Base-by-base conservation (phyloP, 129 eudicot genomes). In the Pulicaria dysenterica region DNA sequence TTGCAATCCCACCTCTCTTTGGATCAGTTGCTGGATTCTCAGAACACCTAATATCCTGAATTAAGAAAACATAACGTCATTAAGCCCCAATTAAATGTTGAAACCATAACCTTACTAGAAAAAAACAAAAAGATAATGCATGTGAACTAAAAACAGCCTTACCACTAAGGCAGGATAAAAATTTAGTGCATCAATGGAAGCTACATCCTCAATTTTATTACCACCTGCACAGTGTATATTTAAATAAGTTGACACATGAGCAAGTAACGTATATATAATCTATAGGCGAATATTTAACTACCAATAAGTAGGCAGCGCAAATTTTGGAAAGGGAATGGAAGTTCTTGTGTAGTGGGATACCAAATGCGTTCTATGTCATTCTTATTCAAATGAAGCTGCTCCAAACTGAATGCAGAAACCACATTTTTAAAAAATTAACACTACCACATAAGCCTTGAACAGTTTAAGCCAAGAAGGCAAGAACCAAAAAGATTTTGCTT, bases 311-410 rank as follows among this genome's bases (percentile, higher is more conserved):
- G 95, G 80, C 98, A 76, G 17, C 75, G 78, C 80, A 94, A 85
- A 74, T 74, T 87, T 75, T 72, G 86, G 69, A 90, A 94, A 73
- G 93, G 93, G 31, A 10, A 9, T 41, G 37, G 19, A 37, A 80
- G 36, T 46, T 82, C 75, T 12, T 76, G 74, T 47, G 44, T 16
- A 38, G 85, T 75, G 7, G 95, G 91, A 72, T 90, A 87, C 84
- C 85, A 83, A 42, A 86, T 69, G 77, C 34, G 73, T 49, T 77
- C 85, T 58, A 90, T 7, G 63, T 59, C 67, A 82, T 94, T 94
- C 75, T 87, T 87, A 83, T 90, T 94, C 86, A 94, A 64, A 76
- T 87, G 85, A 77, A 94, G 89, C 86, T 87, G 92, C 93, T 87
- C 92, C 91, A 94, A 86, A 64, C 98, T 94, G 79, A 68, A 82